Percentiles rank a stretch among this genome's conserved stretches.
phyloP scores from a whole-genome alignment of 257 asterid species.

The Solanum clarkiae region DNA sequence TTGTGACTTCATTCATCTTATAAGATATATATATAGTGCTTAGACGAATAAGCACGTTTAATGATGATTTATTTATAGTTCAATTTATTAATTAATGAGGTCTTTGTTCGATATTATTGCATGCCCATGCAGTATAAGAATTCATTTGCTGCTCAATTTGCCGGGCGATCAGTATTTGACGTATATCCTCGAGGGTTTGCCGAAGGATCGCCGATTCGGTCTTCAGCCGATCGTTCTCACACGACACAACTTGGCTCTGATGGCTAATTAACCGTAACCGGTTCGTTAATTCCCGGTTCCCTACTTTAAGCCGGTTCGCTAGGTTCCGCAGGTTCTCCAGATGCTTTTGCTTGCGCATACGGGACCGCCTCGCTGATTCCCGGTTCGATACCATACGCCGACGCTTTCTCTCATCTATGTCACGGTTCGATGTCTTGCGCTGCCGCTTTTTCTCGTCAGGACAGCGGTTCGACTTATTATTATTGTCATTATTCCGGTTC shows the following conservation, averaged over 20 bases:
- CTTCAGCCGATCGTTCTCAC: constrained; percentile 46
- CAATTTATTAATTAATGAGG: constrained; percentile 23
- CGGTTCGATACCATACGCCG: constrained; percentile 87
- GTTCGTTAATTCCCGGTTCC: constrained; percentile 56
- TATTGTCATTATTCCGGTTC: neutral
- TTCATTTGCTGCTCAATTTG: constrained; percentile 51
- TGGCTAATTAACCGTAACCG: constrained; percentile 33
- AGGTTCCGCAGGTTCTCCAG: constrained; percentile 72
- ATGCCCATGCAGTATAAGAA: constrained; percentile 40
- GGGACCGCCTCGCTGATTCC: constrained; percentile 83
- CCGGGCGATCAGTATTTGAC: constrained; percentile 54
- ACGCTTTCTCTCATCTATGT: constrained; percentile 50
- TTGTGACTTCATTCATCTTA: neutral
- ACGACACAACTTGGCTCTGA: constrained; percentile 24
- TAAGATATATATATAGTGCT: neutral
- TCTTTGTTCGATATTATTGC: constrained; percentile 24
- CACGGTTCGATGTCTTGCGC: neutral
- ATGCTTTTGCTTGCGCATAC: constrained; percentile 72
- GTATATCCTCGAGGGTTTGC: constrained; percentile 58
- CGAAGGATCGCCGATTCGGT: constrained; percentile 60
- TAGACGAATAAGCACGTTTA: neutral
- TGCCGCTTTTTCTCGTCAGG: constrained; percentile 15
- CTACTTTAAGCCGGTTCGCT: constrained; percentile 39
- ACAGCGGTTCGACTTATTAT: constrained; percentile 5
- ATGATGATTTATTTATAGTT: neutral